Evolutionary conservation across 495 filamentous ascomycete species (phyloP).

Genomic region (Hypoxylon rickii): DNA sequence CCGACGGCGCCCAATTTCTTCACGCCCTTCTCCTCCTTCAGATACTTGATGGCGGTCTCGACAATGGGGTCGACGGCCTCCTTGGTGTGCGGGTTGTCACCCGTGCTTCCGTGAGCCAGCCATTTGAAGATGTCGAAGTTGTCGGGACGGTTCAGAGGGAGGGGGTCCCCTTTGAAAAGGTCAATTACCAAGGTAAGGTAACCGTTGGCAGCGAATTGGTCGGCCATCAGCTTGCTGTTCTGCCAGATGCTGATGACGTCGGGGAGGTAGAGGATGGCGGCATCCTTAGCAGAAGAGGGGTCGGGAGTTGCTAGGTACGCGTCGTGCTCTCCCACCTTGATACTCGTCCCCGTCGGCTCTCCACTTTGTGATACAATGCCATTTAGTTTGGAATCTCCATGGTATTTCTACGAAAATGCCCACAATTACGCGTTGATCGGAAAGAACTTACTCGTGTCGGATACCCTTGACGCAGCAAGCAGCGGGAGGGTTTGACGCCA

Average conservation of each 20-base stretch:
- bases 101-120: slow-evolving; percentile 53
- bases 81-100: slow-evolving; percentile 62
- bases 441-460: slow-evolving; percentile 45
- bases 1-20: slow-evolving; percentile 74
- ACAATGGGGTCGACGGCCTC: slow-evolving; percentile 60
- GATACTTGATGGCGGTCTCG: slow-evolving; percentile 48
- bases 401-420: no score
- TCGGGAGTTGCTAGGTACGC: slow-evolving; percentile 57
- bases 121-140: slow-evolving; percentile 66
- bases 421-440: neutral
- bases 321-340: slow-evolving; percentile 51
- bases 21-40: slow-evolving; percentile 54
- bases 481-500: slow-evolving; percentile 63
- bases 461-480: slow-evolving; percentile 61
- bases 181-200: slow-evolving; percentile 80
- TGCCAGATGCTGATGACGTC: slow-evolving; percentile 75
- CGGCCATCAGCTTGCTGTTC: slow-evolving; percentile 80
- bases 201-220: slow-evolving; percentile 81
- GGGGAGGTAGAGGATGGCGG: slow-evolving; percentile 61
- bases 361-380: slow-evolving; percentile 31
- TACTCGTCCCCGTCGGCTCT: slow-evolving; percentile 45
- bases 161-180: slow-evolving; percentile 72
- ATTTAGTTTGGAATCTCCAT: no score
- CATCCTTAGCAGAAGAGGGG: slow-evolving; percentile 47
- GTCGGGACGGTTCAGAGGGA: slow-evolving; percentile 58